Base-by-base conservation (phyloP, 352 stramenopile species). In the Globisporangium parvum region DNA sequence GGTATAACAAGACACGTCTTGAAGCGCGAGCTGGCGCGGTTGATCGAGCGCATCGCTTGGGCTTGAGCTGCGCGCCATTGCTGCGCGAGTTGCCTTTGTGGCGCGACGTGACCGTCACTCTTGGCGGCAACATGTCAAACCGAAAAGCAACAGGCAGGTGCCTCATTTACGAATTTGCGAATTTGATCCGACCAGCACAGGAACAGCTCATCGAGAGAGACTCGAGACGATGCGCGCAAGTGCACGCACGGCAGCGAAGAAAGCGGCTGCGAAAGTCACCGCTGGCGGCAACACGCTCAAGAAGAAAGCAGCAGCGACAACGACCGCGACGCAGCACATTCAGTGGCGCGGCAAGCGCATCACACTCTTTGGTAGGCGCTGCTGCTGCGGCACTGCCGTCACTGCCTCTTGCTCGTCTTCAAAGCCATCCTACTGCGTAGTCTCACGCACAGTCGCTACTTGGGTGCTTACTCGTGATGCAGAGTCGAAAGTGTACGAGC, bases 401-500 rank as follows among this genome's bases (percentile, higher is more conserved):
- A 21, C 18, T 20, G n/a, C 53, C 14, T 18, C 8, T 33, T 44
- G 41, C 12, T 50, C 26, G 1, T 39, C 18, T 47, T 6, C 11
- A 23, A 12, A 21, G 6, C 37, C 35, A 23, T 26, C 21, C 20
- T 41, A 8, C 37, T 6, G 26, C 26, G 26, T 31, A 31, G 12
- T 49, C 10, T 47, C 15, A n/a, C 26, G 5, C 21, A 37, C 31
- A 37, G 31, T 37, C 23, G 9, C 18, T 14, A 10, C 21, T 47
- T 28, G 18, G 0, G n/a, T 24, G 24, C 1, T 6, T n/a, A n/a
- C n/a, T n/a, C n/a, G 26, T 21, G 20, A 55, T n/a, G 23, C 48
- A 91, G 79, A 93, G 53, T 85, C 77, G 51, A 69, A 72, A 31
- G 80, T 91, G 44, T 91, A 91, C 56, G 79, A 91, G 57, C 74